Percentiles rank a stretch among this genome's conserved stretches.
Conservation (phyloP, 2,329 filamentous ascomycete species). For the Penicillium brevicompactum region DNA sequence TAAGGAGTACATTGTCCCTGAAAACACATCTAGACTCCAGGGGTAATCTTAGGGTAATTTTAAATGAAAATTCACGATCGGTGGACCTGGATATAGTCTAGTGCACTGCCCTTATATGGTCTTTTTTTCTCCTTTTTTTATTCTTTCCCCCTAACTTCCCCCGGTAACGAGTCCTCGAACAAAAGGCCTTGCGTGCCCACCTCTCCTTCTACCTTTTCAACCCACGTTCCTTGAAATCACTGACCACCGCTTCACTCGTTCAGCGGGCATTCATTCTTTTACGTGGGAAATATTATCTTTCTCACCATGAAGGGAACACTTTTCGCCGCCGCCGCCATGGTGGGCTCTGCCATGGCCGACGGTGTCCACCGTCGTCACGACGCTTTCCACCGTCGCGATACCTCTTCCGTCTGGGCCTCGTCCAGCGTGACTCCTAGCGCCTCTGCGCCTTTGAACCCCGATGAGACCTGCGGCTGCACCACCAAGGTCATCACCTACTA, state of each 20-base stretch:
- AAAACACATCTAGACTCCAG: constrained; percentile 17
- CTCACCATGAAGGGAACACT: constrained; percentile 74
- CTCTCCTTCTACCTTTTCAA: constrained; percentile 21
- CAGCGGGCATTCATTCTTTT: constrained; percentile 75
- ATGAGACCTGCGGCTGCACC: constrained; percentile 66
- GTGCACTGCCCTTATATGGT: constrained; percentile 1
- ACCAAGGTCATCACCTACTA: constrained; percentile 73
- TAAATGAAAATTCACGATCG: constrained; percentile 12
- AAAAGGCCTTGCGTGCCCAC: constrained; percentile 30
- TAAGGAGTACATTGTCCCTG: constrained; percentile 14
- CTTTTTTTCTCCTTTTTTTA: constrained; percentile 13
- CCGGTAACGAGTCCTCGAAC: constrained; percentile 19
- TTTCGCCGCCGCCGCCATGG: constrained; percentile 57
- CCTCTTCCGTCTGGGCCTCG: constrained; percentile 15
- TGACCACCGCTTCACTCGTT: constrained; percentile 59
- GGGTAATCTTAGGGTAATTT: constrained; percentile 10
- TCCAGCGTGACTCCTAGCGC: constrained; percentile 4
- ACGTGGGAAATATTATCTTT: constrained; percentile 14
- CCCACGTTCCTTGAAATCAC: constrained; percentile 13
- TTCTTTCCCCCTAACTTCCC: constrained; percentile 15
- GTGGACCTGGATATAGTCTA: constrained; percentile 10
- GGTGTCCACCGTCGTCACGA: constrained; percentile 57
- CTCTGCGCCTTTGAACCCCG: constrained; percentile 32
- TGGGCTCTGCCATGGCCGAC: constrained; percentile 59
- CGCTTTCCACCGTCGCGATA: constrained; percentile 57